These are phyloP conservation scores for Coprinopsis sp. DNA, from an alignment of 768 basidiomycete species.

Conservation along the genomic window DNA sequence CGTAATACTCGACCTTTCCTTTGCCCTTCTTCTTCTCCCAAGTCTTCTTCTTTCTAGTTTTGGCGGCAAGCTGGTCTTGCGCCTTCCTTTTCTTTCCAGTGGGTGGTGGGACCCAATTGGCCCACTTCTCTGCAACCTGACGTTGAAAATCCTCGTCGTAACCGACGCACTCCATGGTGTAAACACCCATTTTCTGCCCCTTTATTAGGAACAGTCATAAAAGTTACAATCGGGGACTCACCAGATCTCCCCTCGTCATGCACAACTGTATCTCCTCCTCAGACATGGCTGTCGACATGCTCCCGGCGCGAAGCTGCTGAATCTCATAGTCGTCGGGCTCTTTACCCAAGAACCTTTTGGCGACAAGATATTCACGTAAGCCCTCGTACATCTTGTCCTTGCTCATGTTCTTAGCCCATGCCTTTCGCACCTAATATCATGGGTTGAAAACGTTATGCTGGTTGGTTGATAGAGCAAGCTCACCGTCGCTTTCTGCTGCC, in stretches of 20 bases:
- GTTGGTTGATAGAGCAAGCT: too few species aligned
- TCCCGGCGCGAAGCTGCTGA: not conserved
- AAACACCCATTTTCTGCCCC: conserved; percentile 11
- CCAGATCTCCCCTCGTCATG: conserved; percentile 15
- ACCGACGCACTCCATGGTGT: conserved; percentile 17
- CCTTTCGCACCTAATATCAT: conserved; percentile 1
- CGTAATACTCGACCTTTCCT: not conserved
- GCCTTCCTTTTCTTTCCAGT: too few species aligned
- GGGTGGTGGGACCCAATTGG: conserved; percentile 9
- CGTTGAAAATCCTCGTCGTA: conserved; percentile 17
- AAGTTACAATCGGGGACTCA: not conserved
- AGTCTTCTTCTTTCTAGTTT: not conserved
- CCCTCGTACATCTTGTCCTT: not conserved
- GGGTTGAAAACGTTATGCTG: not conserved
- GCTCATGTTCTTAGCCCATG: not conserved
- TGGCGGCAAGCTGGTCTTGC: too few species aligned
- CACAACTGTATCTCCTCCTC: conserved; percentile 14
- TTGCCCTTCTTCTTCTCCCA: not conserved
- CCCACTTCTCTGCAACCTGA: conserved; percentile 7
- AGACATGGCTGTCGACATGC: conserved; percentile 5
- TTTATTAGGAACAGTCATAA: not conserved
- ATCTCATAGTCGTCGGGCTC: not conserved
- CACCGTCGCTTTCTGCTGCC: conserved; percentile 15
- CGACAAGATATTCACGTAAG: too few species aligned
- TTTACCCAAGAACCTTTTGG: too few species aligned